phyloP scores from a whole-genome alignment of 2,329 filamentous ascomycete genomes.

The Periconia macrospinosa region DNA sequence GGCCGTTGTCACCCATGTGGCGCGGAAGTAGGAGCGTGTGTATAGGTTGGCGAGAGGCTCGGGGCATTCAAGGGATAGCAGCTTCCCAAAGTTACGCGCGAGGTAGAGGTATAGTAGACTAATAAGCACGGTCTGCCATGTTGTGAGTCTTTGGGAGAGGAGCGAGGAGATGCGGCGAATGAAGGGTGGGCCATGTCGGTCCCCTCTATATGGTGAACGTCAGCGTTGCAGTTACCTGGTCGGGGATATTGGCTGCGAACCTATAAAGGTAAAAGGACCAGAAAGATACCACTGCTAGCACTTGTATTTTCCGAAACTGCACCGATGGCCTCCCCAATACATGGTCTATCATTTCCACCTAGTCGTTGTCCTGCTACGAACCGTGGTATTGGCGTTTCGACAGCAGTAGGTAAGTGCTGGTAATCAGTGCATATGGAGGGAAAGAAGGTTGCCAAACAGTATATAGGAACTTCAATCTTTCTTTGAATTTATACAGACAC shows the following conservation, averaged over 20 bases:
- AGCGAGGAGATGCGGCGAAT: constrained; percentile 71
- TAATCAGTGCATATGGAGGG: not conserved
- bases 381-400: not conserved
- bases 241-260: constrained; percentile 49
- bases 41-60: constrained; percentile 96
- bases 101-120: constrained; percentile 92
- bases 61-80: constrained; percentile 86
- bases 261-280: constrained; percentile 84
- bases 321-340: constrained; percentile 87
- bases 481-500: not conserved
- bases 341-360: constrained; percentile 64
- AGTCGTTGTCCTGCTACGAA: not conserved
- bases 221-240: constrained; percentile 12
- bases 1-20: constrained; percentile 94
- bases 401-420: not conserved
- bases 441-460: no score
- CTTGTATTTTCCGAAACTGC: constrained; percentile 89
- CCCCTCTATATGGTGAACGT: constrained; percentile 59
- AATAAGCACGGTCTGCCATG: constrained; percentile 86
- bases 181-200: constrained; percentile 84
- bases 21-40: constrained; percentile 87
- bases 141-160: constrained; percentile 71
- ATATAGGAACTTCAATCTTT: not conserved
- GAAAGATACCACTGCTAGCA: constrained; percentile 86
- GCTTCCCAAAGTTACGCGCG: constrained; percentile 88